A percentile compares a stretch with the other conserved stretches of the same genome.
Evolutionary conservation across 2,329 filamentous ascomycete species (phyloP).

Genomic region (Colletotrichum cordylinicola): DNA sequence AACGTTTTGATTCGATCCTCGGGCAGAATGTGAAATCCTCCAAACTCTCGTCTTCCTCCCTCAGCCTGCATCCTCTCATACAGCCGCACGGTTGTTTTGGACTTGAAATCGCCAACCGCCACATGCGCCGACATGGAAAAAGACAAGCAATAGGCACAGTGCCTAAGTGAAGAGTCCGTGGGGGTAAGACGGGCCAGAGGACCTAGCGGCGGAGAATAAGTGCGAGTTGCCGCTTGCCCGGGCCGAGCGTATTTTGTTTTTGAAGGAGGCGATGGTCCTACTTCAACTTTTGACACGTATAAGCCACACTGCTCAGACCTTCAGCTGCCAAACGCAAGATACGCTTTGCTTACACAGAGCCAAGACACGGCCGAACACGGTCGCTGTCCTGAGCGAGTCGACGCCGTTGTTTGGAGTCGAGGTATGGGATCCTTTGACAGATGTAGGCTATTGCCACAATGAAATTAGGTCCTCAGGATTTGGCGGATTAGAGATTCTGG

Average conservation of each 20-base stretch:
- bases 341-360: slow-evolving; percentile 19
- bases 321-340: slow-evolving; percentile 20
- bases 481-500: not conserved
- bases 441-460: not conserved
- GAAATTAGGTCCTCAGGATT: not conserved
- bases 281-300: not conserved
- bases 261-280: not conserved
- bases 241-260: slow-evolving; percentile 1
- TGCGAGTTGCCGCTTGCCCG: slow-evolving; percentile 1
- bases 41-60: not conserved
- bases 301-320: slow-evolving; percentile 17
- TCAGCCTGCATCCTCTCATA: not conserved
- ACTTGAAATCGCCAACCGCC: not conserved
- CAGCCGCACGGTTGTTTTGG: slow-evolving; percentile 12
- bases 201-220: not conserved
- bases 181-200: not conserved
- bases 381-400: not conserved
- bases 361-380: slow-evolving; percentile 16
- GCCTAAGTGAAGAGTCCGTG: not conserved
- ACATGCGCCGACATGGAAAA: not conserved
- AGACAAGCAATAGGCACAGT: not conserved
- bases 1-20: slow-evolving; percentile 18
- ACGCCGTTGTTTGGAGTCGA: not conserved
- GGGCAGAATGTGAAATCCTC: slow-evolving; percentile 19
- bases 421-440: not conserved